Percentiles rank a stretch among this genome's conserved stretches.
Conservation (phyloP, 1,284 basidiomycete genomes). For the Fomitopsis betulina region DNA sequence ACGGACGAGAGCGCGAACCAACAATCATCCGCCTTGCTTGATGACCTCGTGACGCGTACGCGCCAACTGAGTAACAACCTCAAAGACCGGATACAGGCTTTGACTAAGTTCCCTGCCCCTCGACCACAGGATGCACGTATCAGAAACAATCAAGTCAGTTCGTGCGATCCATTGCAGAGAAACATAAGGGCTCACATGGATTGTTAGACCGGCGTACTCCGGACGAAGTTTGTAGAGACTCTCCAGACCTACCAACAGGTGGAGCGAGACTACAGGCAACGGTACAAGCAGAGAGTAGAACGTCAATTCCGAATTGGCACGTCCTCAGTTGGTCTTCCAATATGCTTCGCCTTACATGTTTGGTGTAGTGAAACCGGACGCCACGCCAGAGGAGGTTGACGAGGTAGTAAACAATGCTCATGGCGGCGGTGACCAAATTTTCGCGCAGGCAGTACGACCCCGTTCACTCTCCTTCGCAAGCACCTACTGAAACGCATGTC, state of each 20-base stretch:
- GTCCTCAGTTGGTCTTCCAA: conserved; percentile 10
- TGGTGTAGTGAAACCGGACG: conserved; percentile 79
- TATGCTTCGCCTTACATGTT: neutral
- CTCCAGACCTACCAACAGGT: conserved; percentile 79
- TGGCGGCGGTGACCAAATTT: conserved; percentile 66
- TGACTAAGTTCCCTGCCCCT: conserved; percentile 36
- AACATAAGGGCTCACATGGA: neutral
- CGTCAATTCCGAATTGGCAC: conserved; percentile 85
- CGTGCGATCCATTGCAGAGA: neutral
- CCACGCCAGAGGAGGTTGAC: conserved; percentile 78
- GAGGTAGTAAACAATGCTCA: conserved; percentile 71
- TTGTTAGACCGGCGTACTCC: conserved; percentile 46
- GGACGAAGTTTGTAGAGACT: conserved; percentile 62
- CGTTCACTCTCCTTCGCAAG: neutral
- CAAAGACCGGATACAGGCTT: conserved; percentile 60
- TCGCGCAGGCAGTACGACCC: conserved; percentile 76
- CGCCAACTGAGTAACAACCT: conserved; percentile 56
- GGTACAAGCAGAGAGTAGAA: conserved; percentile 82
- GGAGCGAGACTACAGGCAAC: conserved; percentile 81
- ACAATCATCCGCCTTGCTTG: conserved; percentile 43
- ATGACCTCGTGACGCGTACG: conserved; percentile 58
- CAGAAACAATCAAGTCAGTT: conserved; percentile 64
- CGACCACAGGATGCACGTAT: conserved; percentile 53
- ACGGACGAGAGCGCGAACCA: conserved; percentile 46
- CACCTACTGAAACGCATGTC: neutral